Evolutionary conservation across 2,329 filamentous ascomycete genomes (phyloP), one percentile per base, ranked within the genome.

Genomic region (Hortaea werneckii): DNA sequence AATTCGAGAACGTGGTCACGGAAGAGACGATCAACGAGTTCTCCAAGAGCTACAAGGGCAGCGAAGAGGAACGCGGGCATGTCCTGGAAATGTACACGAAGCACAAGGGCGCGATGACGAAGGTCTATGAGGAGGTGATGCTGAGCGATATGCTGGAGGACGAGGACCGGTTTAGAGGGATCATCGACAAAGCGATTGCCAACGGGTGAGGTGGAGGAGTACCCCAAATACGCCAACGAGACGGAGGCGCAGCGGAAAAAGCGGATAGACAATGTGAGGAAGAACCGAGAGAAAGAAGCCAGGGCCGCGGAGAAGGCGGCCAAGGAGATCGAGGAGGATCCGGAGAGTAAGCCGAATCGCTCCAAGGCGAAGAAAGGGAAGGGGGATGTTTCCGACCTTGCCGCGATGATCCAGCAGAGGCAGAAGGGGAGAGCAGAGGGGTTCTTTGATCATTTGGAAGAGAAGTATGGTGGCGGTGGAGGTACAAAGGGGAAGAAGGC

Each of bases 101-200:
- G 53, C 70, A 69, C 58, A 73, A 87, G 60, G 92, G 92, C 30
- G 74, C 85, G 50, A 80, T 96, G 78, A 78, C 84, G 57, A 67
- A 67, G 12, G 68, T 98, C 1, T 96, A 94, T 65, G 79, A 88
- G 61, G 70, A 72, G 0, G 83, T 98, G 37, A 94, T 98, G 81
- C 74, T 95, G 39, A 94, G 87, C 56, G 77, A 90, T 59, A 81
- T 88, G 7, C 61, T 87, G 1, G 80, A 84, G 44, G 92, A 98
- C 55, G 92, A 98, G 56, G 82, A 84, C 45, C 76, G 92, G 6
- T 95, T 95, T 67, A 77, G 87, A 10, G 67, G 61, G 11, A 86
- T 94, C 39, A 87, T 98, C 45, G 79, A 94, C 59, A 73, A 79
- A 32, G 92, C 88, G 3, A 92, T 98, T 58, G 71, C 74, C 32